These are phyloP conservation scores for Solanum appendiculatum DNA, from an alignment of 257 asterid genomes.

Conservation along the genomic window DNA sequence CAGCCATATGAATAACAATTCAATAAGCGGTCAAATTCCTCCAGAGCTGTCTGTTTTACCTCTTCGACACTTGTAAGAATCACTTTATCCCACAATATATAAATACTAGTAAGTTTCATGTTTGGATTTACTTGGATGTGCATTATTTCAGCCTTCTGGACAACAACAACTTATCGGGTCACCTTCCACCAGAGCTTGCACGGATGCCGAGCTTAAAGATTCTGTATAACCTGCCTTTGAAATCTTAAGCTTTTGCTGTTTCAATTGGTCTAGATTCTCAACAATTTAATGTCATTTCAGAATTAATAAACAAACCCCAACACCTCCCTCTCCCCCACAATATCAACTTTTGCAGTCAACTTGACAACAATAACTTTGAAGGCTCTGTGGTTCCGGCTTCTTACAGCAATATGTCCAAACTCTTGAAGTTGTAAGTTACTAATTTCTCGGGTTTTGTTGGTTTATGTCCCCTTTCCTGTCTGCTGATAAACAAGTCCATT, in stretches of 20 bases:
- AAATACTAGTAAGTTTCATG: background rate
- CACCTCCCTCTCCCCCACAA: background rate
- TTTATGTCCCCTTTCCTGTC: background rate
- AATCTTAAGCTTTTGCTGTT: background rate
- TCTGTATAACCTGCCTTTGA: background rate
- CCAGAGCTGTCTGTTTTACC: background rate
- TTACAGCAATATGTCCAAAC: background rate
- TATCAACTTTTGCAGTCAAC: background rate
- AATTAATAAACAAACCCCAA: background rate
- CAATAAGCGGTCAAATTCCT: background rate
- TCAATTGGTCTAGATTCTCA: background rate
- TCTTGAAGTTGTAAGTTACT: background rate
- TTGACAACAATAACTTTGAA: background rate
- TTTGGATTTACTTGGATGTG: background rate
- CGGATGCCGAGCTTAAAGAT: background rate
- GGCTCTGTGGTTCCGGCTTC: background rate
- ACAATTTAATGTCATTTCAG: background rate
- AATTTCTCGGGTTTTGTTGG: background rate
- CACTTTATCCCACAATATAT: background rate
- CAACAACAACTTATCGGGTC: background rate
- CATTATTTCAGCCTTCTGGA: background rate
- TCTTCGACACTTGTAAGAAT: background rate
- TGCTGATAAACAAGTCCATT: background rate
- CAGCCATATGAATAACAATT: background rate
- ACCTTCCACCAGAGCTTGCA: background rate